These are phyloP conservation scores for Penicillium odoratum DNA, from an alignment of 495 filamentous ascomycete genomes.

Conservation along the genomic window DNA sequence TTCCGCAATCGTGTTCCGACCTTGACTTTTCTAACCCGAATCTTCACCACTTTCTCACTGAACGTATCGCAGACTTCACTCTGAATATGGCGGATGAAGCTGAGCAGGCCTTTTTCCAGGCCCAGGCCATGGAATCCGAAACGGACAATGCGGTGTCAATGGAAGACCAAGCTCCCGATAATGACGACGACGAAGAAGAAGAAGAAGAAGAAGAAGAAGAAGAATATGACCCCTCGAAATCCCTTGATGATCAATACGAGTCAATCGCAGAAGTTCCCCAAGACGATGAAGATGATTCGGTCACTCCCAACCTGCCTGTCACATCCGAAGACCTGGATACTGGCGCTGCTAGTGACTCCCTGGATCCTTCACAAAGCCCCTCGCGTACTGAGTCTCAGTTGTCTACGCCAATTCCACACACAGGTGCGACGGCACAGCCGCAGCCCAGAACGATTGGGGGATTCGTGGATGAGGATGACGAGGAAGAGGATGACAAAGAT, in stretches of 20 bases:
- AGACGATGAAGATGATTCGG: neutral
- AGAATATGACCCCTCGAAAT: constrained; percentile 56
- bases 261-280: constrained; percentile 13
- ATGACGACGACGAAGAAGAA: constrained; percentile 50
- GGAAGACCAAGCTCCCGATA: constrained; percentile 54
- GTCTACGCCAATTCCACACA: constrained; percentile 38
- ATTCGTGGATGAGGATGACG: constrained; percentile 77
- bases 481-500: constrained; percentile 48
- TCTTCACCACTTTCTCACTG: constrained; percentile 4
- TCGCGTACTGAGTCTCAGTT: constrained; percentile 40
- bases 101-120: constrained; percentile 62
- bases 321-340: constrained; percentile 28
- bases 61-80: constrained; percentile 12
- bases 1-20: neutral
- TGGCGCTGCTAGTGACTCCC: constrained; percentile 28
- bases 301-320: constrained; percentile 22
- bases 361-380: constrained; percentile 36
- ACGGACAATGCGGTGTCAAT: constrained; percentile 37
- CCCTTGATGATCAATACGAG: constrained; percentile 47
- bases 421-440: constrained; percentile 36
- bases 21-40: constrained; percentile 6
- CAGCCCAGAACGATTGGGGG: constrained; percentile 75
- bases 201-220: constrained; percentile 52
- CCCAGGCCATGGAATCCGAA: constrained; percentile 52
- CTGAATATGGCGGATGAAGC: constrained; percentile 59